A percentile compares a stretch with the other conserved stretches of the same genome.
These are phyloP conservation scores for Blastobotrys attinorum DNA, from an alignment of 805 yeast genomes.

Conservation along the genomic window DNA sequence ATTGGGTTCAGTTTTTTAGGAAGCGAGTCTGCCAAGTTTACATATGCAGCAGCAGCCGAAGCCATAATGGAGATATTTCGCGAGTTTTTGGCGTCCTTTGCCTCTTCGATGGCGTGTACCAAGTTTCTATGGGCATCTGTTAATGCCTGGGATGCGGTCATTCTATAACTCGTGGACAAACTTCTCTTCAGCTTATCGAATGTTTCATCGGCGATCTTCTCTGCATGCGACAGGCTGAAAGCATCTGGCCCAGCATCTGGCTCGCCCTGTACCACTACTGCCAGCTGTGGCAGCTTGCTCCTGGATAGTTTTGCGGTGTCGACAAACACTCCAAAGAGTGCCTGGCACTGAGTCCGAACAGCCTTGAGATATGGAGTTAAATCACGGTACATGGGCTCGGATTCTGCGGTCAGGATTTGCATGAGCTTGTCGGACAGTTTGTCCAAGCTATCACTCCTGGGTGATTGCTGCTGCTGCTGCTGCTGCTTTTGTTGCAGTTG, in stretches of 20 bases:
- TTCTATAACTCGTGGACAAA: slow-evolving; percentile 60
- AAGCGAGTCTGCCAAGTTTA: slow-evolving; percentile 49
- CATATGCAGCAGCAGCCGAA: slow-evolving; percentile 65
- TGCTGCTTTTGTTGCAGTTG: too few species aligned
- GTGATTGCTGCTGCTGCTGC: too few species aligned
- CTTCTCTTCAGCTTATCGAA: slow-evolving; percentile 57
- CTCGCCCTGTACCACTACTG: slow-evolving; percentile 91
- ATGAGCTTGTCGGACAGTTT: slow-evolving; percentile 14
- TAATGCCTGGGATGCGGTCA: slow-evolving; percentile 61
- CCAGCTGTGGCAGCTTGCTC: slow-evolving; percentile 67
- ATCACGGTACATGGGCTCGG: slow-evolving; percentile 56
- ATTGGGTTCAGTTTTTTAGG: slow-evolving; percentile 86
- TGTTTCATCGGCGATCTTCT: slow-evolving; percentile 53
- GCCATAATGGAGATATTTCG: slow-evolving; percentile 55
- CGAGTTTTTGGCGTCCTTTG: slow-evolving; percentile 40
- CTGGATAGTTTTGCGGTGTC: slow-evolving; percentile 68
- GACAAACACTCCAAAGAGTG: slow-evolving; percentile 67
- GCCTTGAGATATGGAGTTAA: slow-evolving; percentile 79
- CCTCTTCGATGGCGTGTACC: slow-evolving; percentile 56
- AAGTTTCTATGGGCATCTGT: slow-evolving; percentile 75
- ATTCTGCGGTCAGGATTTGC: slow-evolving; percentile 10
- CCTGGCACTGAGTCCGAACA: slow-evolving; percentile 79
- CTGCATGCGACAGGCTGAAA: slow-evolving; percentile 72
- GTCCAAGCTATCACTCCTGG: not conserved
- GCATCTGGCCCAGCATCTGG: slow-evolving; percentile 91